These are phyloP conservation scores for Talaromyces sp. DNA, from an alignment of 2,329 filamentous ascomycete species.

Conservation along the genomic window DNA sequence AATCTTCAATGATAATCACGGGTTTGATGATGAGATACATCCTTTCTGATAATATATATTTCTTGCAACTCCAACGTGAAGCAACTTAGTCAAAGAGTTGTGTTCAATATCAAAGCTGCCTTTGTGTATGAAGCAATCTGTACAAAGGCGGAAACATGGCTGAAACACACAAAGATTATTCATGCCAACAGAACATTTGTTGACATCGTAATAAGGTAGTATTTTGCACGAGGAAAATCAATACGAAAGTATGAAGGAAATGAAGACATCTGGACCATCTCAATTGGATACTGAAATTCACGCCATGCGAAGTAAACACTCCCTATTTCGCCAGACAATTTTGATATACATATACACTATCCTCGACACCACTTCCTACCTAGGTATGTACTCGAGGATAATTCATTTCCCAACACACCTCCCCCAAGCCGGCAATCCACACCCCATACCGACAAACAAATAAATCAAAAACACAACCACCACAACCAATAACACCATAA, in stretches of 20 bases:
- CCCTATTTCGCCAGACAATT: not conserved
- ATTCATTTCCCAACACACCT: constrained; percentile 37
- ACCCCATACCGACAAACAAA: constrained; percentile 68
- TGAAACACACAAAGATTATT: not conserved
- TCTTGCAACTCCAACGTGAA: no score
- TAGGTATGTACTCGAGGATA: no score
- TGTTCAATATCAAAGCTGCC: no score
- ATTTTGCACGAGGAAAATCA: no score
- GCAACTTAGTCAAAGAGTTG: no score
- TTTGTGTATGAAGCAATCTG: no score
- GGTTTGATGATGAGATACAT: constrained; percentile 39
- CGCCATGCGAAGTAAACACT: constrained; percentile 5
- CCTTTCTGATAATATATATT: no score
- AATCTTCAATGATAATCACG: constrained; percentile 30
- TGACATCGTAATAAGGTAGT: no score
- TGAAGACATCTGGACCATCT: not conserved
- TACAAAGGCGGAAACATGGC: not conserved
- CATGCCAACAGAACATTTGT: no score
- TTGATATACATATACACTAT: constrained; percentile 1
- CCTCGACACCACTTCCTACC: not conserved
- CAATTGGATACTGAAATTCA: not conserved
- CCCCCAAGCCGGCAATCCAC: constrained; percentile 60
- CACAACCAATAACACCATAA: constrained; percentile 81
- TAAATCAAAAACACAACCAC: constrained; percentile 65
- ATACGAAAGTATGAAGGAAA: not conserved